Evolutionary conservation across 306 rosid species (phyloP), one percentile per base, ranked within the genome.

Genomic region (Cajanus cajan): DNA sequence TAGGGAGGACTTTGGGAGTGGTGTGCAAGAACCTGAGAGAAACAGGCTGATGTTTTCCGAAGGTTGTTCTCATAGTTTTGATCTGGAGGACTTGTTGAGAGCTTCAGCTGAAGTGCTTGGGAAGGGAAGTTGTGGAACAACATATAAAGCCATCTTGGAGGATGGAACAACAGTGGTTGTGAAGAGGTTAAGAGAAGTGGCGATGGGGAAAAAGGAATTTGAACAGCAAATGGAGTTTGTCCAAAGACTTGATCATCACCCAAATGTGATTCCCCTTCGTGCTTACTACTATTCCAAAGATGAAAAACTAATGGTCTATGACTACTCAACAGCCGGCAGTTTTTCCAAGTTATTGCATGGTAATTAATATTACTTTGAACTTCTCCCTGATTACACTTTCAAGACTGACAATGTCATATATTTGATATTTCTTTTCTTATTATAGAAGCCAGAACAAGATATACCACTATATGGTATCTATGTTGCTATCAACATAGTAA

Each of bases 21-120:
- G 94, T 64, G 93, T 92, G 78, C 97, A 92, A 86, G 93, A 87
- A 44, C 83, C 90, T 31, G 94, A 87, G 87, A 92, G 84, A 82
- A 90, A 92, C 83, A 90, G 78, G 81, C 83, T 92, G 41, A 80
- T 84, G 37, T 92, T 86, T 78, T 88, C 88, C 70, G 89, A 83
- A 83, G 91, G 89, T 3, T 82, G 88, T 83, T 86, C 88, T 74
- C 79, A 71, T 55, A 85, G 82, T 65, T 92, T 92, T 83, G 94
- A 92, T 84, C 97, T 92, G 33, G 97, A 92, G 74, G 94, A 92
- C 79, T 67, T 92, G 74, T 77, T 92, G 55, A 90, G 94, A 81
- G 97, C 97, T 52, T 92, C 97, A 1, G 97, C 97, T 41, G 91
- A 90, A 77, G 94, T 92, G 18, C 90, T 92, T 44, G 97, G 97